Evolutionary conservation across 2,329 filamentous ascomycete species (phyloP), one percentile per base, ranked within the genome.

Genomic region (Pseudocercospora crystallina): DNA sequence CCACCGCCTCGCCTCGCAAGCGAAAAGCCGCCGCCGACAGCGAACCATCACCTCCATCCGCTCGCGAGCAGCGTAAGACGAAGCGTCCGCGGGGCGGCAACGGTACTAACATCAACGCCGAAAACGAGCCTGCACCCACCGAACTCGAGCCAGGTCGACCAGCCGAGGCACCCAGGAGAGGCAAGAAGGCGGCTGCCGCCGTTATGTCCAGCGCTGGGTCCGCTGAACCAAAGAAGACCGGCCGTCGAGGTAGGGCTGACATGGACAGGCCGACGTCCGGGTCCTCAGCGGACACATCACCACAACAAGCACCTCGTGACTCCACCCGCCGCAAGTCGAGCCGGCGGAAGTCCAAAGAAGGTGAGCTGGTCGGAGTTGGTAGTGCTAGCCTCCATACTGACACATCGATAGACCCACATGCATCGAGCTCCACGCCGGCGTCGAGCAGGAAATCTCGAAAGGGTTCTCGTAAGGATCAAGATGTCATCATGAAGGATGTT

Each of bases 161-260:
- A 63, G 69, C 62, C 57, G 66, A 76, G 42, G 69, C 75, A 58
- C 74, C 86, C 81, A 71, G 80, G 78, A 65, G 86, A 85, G 71
- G 78, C 65, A 66, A 71, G 45, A 63, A 57, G 54, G 61, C 58
- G 40, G 52, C 53, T 44, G 37, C 73, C 65, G 77, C 78, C 68
- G 79, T 77, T 67, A 92, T 91, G 88, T 89, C 88, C 66, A 84
- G 80, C 71, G 79, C 80, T 72, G 83, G 82, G 86, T 90, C 80
- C 62, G 80, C 43, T 51, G 37, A 39, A 32, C 53, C 51, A 43
- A 38, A 47, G 42, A 36, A 43, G 33, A 43, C 47, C 26, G 38
- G 51, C 42, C 31, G 26, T 41, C 49, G 47, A 50, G 48, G 47
- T 14, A 50, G 49, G 45, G 45, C 59, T 61, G 55, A 63, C 59